Conservation (phyloP, 345 rosid species). For the Moricandia moricandioides region DNA sequence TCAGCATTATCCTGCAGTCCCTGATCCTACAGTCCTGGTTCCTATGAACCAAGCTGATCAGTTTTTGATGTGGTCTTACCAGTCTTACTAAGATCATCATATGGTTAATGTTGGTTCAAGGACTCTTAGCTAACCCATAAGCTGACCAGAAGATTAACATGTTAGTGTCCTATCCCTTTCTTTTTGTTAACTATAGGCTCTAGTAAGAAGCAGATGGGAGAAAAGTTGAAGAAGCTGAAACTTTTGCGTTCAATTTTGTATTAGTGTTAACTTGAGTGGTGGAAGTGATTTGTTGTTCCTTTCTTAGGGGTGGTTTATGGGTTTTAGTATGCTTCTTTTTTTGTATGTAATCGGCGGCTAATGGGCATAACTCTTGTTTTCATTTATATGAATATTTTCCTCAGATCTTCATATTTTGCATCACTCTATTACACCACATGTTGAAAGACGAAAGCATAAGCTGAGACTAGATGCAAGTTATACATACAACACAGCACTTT, state of each 20-base stretch:
- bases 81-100: constrained; percentile 3
- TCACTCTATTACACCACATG: not conserved
- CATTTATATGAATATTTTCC: not conserved
- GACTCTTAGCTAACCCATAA: not conserved
- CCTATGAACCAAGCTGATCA: constrained; percentile 24
- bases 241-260: constrained; percentile 24
- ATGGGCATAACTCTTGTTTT: not conserved
- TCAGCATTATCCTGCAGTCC: constrained; percentile 15
- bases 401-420: not conserved
- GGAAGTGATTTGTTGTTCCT: not conserved
- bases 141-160: not conserved
- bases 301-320: not conserved
- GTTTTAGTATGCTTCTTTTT: not conserved
- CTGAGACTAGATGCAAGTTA: constrained; percentile 1
- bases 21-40: constrained; percentile 17
- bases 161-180: not conserved
- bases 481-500: constrained; percentile 23
- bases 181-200: not conserved
- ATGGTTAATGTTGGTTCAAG: too few relatives aligned
- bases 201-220: not conserved
- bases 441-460: constrained; percentile 14
- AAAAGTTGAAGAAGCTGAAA: constrained; percentile 6
- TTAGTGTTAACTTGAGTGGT: not conserved
- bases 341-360: constrained; percentile 18
- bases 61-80: constrained; percentile 23